phyloP scores from a whole-genome alignment of 495 filamentous ascomycete genomes.

The Daldinia grandis region DNA sequence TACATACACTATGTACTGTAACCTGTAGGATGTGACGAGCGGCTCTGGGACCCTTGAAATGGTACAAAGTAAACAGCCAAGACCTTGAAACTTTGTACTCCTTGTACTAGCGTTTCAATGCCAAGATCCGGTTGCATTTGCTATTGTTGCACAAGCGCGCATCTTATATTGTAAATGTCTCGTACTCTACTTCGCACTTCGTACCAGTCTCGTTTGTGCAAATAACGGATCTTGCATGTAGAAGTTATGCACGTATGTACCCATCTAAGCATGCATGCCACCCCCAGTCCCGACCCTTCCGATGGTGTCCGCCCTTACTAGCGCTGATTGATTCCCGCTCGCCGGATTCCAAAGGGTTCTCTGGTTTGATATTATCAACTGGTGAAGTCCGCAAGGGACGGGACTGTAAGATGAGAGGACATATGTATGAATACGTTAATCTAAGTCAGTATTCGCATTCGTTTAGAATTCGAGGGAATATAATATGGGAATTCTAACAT shows the following conservation, averaged over 20 bases:
- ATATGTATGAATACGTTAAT: background rate
- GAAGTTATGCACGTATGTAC: slow-evolving; percentile 18
- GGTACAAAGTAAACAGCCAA: slow-evolving; percentile 5
- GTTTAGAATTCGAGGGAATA: background rate
- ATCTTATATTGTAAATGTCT: background rate
- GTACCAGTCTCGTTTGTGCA: slow-evolving; percentile 14
- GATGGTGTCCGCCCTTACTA: background rate
- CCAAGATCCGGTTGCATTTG: slow-evolving; percentile 36
- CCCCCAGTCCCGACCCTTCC: slow-evolving; percentile 24
- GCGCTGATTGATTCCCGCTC: slow-evolving; percentile 11
- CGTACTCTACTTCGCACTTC: slow-evolving; percentile 15
- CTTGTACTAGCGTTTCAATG: slow-evolving; percentile 15
- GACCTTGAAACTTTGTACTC: slow-evolving; percentile 5
- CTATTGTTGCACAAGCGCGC: slow-evolving; percentile 29
- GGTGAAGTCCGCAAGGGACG: background rate
- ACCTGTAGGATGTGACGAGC: slow-evolving; percentile 14
- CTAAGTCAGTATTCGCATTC: background rate
- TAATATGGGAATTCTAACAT: background rate
- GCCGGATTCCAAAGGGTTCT: background rate
- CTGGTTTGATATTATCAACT: background rate
- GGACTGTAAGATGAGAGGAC: background rate
- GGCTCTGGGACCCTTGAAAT: slow-evolving; percentile 27
- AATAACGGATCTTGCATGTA: background rate
- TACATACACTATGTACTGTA: slow-evolving; percentile 8
- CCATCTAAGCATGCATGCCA: slow-evolving; percentile 6